A percentile compares a stretch with the other conserved stretches of the same genome.
phyloP scores from a whole-genome alignment of 1,284 basidiomycete genomes.

The Grifola frondosa region DNA sequence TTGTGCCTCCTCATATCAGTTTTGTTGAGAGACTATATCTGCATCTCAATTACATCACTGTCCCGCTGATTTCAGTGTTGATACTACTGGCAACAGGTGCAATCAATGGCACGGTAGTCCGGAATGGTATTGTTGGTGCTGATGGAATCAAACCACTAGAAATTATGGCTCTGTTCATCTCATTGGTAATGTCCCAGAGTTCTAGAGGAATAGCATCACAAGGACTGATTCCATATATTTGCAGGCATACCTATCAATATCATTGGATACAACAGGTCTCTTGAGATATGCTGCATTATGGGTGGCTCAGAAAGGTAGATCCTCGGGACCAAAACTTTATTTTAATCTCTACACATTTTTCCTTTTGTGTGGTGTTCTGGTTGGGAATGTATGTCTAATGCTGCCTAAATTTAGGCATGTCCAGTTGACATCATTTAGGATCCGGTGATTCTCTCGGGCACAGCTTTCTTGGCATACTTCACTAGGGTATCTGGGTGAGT shows the following conservation, averaged over 20 bases:
- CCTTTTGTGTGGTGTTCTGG: conserved; percentile 72
- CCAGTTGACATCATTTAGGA: conserved; percentile 45
- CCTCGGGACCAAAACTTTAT: conserved; percentile 71
- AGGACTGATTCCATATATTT: not conserved
- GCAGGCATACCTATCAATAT: conserved; percentile 90
- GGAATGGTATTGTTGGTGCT: conserved; percentile 70
- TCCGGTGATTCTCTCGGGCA: conserved; percentile 83
- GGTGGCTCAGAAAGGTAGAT: conserved; percentile 78
- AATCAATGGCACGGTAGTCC: conserved; percentile 63
- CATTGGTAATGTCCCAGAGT: conserved; percentile 47
- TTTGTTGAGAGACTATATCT: conserved; percentile 36
- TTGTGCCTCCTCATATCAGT: conserved; percentile 30
- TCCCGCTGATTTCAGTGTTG: conserved; percentile 78
- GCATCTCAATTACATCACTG: conserved; percentile 67
- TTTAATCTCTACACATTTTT: conserved; percentile 30
- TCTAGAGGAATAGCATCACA: conserved; percentile 3
- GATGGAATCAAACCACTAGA: conserved; percentile 89
- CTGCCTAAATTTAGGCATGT: too few relatives aligned
- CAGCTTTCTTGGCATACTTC: conserved; percentile 85
- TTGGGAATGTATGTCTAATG: conserved; percentile 76
- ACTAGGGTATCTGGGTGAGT: conserved; percentile 66
- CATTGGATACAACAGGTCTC: conserved; percentile 87
- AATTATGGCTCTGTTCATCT: conserved; percentile 90
- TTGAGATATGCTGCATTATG: conserved; percentile 86
- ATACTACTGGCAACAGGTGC: conserved; percentile 77